These are phyloP conservation scores for Phytophthora pisi DNA, from an alignment of 352 stramenopile genomes.

Conservation along the genomic window DNA sequence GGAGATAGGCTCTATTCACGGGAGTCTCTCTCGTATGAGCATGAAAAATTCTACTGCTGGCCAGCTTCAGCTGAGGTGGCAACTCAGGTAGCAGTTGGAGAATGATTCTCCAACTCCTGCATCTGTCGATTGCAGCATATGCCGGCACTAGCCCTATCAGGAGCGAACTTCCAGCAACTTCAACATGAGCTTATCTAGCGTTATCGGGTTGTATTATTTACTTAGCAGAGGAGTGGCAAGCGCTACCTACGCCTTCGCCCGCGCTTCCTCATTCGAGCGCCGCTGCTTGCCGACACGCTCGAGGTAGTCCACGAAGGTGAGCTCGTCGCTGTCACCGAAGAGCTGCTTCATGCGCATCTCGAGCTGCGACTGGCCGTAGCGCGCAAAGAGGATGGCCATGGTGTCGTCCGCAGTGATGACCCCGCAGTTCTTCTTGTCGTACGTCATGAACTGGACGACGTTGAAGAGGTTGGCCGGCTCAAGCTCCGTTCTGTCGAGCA, in stretches of 20 bases:
- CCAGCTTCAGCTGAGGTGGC: neutral
- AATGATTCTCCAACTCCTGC: no score
- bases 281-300: slow-evolving; percentile 79
- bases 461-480: slow-evolving; percentile 97
- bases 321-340: slow-evolving; percentile 88
- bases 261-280: slow-evolving; percentile 61
- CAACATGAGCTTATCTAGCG: neutral
- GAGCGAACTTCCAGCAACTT: neutral
- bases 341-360: slow-evolving; percentile 92
- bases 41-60: neutral
- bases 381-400: slow-evolving; percentile 97
- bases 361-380: slow-evolving; percentile 89
- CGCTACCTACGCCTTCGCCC: slow-evolving; percentile 46
- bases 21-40: neutral
- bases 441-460: slow-evolving; percentile 98
- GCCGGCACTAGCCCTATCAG: neutral
- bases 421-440: slow-evolving; percentile 95
- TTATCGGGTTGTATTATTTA: neutral
- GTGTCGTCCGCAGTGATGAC: slow-evolving; percentile 97
- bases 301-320: slow-evolving; percentile 83
- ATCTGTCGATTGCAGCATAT: neutral
- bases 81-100: neutral
- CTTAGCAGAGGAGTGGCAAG: neutral
- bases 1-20: neutral
- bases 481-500: slow-evolving; percentile 94